Conservation (phyloP, 495 filamentous ascomycete genomes). For the Coniosporium apollinis region DNA sequence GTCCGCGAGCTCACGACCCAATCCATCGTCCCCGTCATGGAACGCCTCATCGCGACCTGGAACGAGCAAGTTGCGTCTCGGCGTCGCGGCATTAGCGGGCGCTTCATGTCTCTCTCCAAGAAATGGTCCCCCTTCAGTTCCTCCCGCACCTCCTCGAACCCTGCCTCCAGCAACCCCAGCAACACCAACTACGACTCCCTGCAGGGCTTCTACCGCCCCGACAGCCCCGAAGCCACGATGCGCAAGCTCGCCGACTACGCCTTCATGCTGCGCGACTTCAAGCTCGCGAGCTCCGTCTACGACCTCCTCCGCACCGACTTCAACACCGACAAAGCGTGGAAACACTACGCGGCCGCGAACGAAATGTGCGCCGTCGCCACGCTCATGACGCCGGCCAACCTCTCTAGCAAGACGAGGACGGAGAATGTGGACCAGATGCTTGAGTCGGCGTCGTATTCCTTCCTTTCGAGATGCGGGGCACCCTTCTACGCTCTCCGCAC, state of each 20-base stretch:
- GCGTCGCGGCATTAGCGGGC: constrained; percentile 67
- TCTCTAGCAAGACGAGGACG: constrained; percentile 52
- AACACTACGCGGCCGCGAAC: constrained; percentile 75
- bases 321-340: constrained; percentile 91
- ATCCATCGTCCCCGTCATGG: constrained; percentile 87
- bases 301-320: constrained; percentile 79
- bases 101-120: constrained; percentile 84
- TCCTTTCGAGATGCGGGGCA: constrained; percentile 64
- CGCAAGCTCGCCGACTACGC: constrained; percentile 87
- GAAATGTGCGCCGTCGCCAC: constrained; percentile 82
- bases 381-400: constrained; percentile 52
- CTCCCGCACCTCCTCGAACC: constrained; percentile 29
- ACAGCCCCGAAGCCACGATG: constrained; percentile 74
- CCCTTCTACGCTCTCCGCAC: constrained; percentile 62
- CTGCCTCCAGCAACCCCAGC: constrained; percentile 25
- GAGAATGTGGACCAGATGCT: constrained; percentile 74
- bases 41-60: constrained; percentile 75
- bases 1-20: constrained; percentile 86
- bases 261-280: constrained; percentile 92
- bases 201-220: constrained; percentile 67
- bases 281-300: constrained; percentile 77
- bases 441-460: constrained; percentile 79
- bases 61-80: constrained; percentile 94
- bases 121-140: constrained; percentile 66
- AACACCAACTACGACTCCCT: constrained; percentile 60